Percentiles rank a stretch among this genome's conserved stretches.
phyloP scores from a whole-genome alignment of 2,329 filamentous ascomycete species.

The Epichloe baconii region DNA sequence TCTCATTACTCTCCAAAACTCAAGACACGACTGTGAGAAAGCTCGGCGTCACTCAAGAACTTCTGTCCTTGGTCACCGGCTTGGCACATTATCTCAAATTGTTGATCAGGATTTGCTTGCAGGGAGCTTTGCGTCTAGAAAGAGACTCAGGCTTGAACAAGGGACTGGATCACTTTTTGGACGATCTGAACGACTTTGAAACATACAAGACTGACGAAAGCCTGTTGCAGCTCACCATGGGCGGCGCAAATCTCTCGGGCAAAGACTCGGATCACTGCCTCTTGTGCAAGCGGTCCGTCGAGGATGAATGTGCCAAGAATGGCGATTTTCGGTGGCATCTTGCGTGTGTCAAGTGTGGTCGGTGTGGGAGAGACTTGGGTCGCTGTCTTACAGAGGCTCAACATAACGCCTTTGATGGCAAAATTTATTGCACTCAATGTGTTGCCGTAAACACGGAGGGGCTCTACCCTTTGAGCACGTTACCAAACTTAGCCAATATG shows the following conservation, averaged over 20 bases:
- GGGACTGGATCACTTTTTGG: slow-evolving; percentile 70
- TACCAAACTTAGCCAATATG: slow-evolving; percentile 83
- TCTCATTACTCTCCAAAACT: slow-evolving; percentile 84
- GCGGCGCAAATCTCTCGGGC: slow-evolving; percentile 54
- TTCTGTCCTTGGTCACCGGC: slow-evolving; percentile 93
- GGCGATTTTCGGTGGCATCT: slow-evolving; percentile 74
- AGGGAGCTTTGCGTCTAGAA: slow-evolving; percentile 83
- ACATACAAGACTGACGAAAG: slow-evolving; percentile 58
- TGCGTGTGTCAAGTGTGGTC: slow-evolving; percentile 65
- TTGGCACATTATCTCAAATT: slow-evolving; percentile 96
- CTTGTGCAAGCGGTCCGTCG: slow-evolving; percentile 72
- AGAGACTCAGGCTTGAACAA: slow-evolving; percentile 63
- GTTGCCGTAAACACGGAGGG: slow-evolving; percentile 40
- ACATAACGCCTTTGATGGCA: slow-evolving; percentile 54
- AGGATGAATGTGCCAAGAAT: slow-evolving; percentile 77
- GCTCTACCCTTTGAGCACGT: slow-evolving; percentile 53
- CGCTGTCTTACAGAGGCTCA: slow-evolving; percentile 55
- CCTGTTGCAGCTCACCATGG: slow-evolving; percentile 51
- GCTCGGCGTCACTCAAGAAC: slow-evolving; percentile 89
- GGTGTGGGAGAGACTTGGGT: slow-evolving; percentile 52
- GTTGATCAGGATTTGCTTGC: slow-evolving; percentile 89
- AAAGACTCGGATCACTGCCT: slow-evolving; percentile 76
- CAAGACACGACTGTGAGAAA: slow-evolving; percentile 84
- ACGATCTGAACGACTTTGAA: slow-evolving; percentile 76
- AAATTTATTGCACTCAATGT: slow-evolving; percentile 60